Percentiles rank a stretch among this genome's conserved stretches.
Evolutionary conservation across 805 yeast species (phyloP).

Genomic region (Candida ponderosae): DNA sequence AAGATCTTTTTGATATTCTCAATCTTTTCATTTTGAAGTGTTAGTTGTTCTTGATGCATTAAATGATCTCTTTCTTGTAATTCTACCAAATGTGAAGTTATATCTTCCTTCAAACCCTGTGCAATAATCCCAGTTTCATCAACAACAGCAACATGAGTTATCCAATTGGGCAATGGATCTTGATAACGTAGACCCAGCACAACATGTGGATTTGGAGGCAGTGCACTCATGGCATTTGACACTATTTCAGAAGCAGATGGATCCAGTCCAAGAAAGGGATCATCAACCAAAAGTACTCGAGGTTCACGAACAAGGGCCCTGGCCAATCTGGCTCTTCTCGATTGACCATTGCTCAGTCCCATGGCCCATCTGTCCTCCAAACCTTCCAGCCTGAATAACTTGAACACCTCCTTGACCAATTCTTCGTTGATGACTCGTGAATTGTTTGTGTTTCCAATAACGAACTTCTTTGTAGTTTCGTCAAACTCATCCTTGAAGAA

Average conservation of each 20-base stretch:
- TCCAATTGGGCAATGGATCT: conserved; percentile 75
- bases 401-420: conserved; percentile 35
- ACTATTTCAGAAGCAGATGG: conserved; percentile 61
- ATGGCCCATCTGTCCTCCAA: conserved; percentile 71
- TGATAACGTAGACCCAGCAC: conserved; percentile 72
- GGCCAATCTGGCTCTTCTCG: conserved; percentile 84
- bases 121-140: conserved; percentile 43
- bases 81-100: conserved; percentile 15
- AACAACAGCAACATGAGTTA: conserved; percentile 61
- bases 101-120: conserved; percentile 35
- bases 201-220: conserved; percentile 44
- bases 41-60: conserved; percentile 6
- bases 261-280: conserved; percentile 88
- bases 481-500: conserved; percentile 80
- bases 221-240: conserved; percentile 38
- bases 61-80: conserved; percentile 12
- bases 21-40: conserved; percentile 9
- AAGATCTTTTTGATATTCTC: conserved; percentile 12
- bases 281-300: conserved; percentile 66
- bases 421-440: conserved; percentile 22
- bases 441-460: conserved; percentile 40
- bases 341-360: conserved; percentile 89
- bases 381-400: conserved; percentile 44
- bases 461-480: conserved; percentile 53
- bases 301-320: conserved; percentile 62